phyloP scores from a whole-genome alignment of 768 basidiomycete species.

The Tricholoma saponaceum region DNA sequence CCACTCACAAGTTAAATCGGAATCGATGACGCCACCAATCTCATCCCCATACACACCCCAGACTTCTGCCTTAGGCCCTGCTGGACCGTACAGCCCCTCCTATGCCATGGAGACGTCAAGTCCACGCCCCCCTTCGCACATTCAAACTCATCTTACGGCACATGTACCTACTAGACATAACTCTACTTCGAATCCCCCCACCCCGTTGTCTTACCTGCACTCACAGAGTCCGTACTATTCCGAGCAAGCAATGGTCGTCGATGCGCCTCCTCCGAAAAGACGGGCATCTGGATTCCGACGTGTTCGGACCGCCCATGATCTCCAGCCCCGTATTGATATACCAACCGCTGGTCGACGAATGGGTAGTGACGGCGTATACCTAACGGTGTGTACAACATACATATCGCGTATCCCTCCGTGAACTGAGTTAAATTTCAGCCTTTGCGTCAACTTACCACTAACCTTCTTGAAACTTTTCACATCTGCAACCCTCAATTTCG shows the following conservation, averaged over 20 bases:
- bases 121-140: slow-evolving; percentile 51
- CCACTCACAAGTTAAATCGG: slow-evolving; percentile 54
- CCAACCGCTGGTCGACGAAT: slow-evolving; percentile 68
- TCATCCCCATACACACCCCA: slow-evolving; percentile 57
- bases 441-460: slow-evolving; percentile 69
- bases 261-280: slow-evolving; percentile 55
- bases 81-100: slow-evolving; percentile 32
- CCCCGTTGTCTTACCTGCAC: slow-evolving; percentile 66
- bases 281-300: slow-evolving; percentile 75
- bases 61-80: slow-evolving; percentile 32
- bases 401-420: background rate
- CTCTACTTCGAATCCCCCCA: slow-evolving; percentile 67
- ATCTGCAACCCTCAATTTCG: slow-evolving; percentile 94
- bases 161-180: slow-evolving; percentile 46
- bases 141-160: slow-evolving; percentile 47
- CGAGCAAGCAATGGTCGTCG: slow-evolving; percentile 73
- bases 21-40: slow-evolving; percentile 44
- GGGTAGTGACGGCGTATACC: slow-evolving; percentile 67
- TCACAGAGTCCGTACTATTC: slow-evolving; percentile 52
- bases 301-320: slow-evolving; percentile 71
- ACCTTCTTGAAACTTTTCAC: slow-evolving; percentile 86
- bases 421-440: slow-evolving; percentile 34
- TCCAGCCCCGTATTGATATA: slow-evolving; percentile 68
- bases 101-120: slow-evolving; percentile 67
- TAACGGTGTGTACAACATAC: slow-evolving; percentile 62